Base-by-base conservation (phyloP, 225 moss, liverwort and hornwort species). In the Neckera pumila region DNA sequence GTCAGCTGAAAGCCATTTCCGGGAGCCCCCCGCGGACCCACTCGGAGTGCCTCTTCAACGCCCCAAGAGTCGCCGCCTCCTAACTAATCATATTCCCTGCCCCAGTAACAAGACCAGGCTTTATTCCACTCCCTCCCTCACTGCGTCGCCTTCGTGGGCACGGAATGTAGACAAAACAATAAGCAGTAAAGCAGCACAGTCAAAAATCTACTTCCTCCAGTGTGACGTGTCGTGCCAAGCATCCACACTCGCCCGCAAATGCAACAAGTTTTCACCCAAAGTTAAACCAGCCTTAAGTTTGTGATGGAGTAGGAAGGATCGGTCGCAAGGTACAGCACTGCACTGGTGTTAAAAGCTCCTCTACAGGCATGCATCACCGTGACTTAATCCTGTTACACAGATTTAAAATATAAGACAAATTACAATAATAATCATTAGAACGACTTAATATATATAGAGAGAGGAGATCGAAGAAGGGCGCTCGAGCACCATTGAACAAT, bases 41-140 rank as follows among this genome's bases (percentile, higher is more conserved):
- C 66, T 7, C 11, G 31, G 3, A 34, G 61, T 45, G 89, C 84
- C 91, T 42, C 87, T 91, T 91, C 89, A n/a, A 18, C 17, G 16
- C 80, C 59, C 80, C 80, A 91, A 91, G 75, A 66, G 91, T 10
- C 91, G 87, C 87, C 87, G 49, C 73, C 84, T 88, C 82, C 80
- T 16, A 14, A 26, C 47, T 60, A 14, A 26, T 76, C 89, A 33
- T 16, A 65, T 40, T 49, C 78, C 14, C 30, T 34, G 43, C 49
- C 86, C 82, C 86, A 7, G 64, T 72, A 86, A 71, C 11, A 38
- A 54, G 30, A 23, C 1, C 6, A 27, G 36, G 31, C 40, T 33
- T 53, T 34, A 11, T 26, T 9, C 19, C 25, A 11, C 17, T 31
- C n/a, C 14, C 36, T n/a, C 36, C 26, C 57, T 75, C 45, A n/a